These are phyloP conservation scores for Aspergillus candidus DNA, from an alignment of 2,329 filamentous ascomycete genomes.

Conservation along the genomic window DNA sequence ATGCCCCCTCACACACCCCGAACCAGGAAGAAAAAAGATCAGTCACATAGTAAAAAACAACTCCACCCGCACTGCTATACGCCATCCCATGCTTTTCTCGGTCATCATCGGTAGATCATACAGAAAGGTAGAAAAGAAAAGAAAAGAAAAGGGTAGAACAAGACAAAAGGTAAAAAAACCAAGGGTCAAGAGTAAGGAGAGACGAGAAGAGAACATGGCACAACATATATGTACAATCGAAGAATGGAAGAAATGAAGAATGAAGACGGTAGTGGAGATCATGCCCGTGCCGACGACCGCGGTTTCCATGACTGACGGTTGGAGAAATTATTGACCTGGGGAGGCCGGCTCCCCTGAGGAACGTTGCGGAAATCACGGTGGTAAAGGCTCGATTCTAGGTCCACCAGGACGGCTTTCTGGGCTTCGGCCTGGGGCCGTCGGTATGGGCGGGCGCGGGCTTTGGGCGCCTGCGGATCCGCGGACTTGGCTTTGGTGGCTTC, in stretches of 20 bases:
- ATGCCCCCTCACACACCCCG: too few relatives aligned
- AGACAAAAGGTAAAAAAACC: constrained; percentile 7
- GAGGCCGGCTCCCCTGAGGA: constrained; percentile 26
- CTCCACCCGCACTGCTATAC: constrained; percentile 12
- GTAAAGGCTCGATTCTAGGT: constrained; percentile 34
- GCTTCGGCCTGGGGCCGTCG: constrained; percentile 32
- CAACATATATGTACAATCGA: not conserved
- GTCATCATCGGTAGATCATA: constrained; percentile 18
- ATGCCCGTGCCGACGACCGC: constrained; percentile 26
- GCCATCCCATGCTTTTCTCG: constrained; percentile 27
- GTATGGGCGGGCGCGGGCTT: constrained; percentile 24
- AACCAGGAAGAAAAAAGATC: not conserved
- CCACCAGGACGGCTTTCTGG: constrained; percentile 42
- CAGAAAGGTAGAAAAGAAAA: constrained; percentile 8
- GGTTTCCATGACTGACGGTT: constrained; percentile 31
- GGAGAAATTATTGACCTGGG: constrained; percentile 19
- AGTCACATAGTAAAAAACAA: not conserved
- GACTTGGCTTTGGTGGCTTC: constrained; percentile 43
- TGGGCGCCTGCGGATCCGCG: constrained; percentile 15
- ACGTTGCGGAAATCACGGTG: constrained; percentile 22
- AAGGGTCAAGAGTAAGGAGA: not conserved
- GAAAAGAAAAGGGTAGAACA: constrained; percentile 4
- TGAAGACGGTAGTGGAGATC: constrained; percentile 2
- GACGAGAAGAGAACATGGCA: not conserved
- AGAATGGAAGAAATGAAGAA: constrained; percentile 1